Evolutionary conservation across 345 rosid genomes (phyloP), one percentile per base, ranked within the genome.

Genomic region (Melaleuca quinquenervia): DNA sequence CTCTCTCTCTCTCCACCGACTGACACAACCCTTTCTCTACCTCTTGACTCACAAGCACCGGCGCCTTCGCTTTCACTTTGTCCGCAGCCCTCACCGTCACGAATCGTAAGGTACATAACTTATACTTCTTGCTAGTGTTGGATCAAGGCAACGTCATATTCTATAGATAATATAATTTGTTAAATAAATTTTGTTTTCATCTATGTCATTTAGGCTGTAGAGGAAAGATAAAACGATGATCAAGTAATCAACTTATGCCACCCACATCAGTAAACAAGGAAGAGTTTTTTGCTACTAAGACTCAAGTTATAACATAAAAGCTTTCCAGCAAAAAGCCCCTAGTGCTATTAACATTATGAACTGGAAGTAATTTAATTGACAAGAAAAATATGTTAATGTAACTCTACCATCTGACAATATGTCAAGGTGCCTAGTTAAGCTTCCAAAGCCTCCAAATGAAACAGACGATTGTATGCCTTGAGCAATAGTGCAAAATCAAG

Each of bases 381-480:
- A 56, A 82, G 41, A n/a, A 49, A 82, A 48, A n/a, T 52, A n/a
- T 27, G 84, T 27, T 82, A 51, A 13, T 50, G 56, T 50, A 82
- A 32, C 10, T 51, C 82, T 93, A 97, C 99, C 99, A 84, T 87
- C 90, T 87, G 99, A 93, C 84, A 97, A 89, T 90, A 98, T 96
- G 44, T 91, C 93, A 41, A 96, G 94, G 86, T 97, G 98, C 91
- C 99, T 93, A 15, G 99, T 95, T 91, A 97, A 92, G 94, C 99
- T 97, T 89, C 98, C 99, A 85, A 97, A 97, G 88, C 99, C 99
- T 21, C 99, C 99, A 85, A 97, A 97, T 53, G 98, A 97, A 88
- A 97, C 99, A 84, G 99, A 98, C 53, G 99, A 97, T 50, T 97
- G 99, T 87, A 97, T 95, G 84, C 99, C 99, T n/a, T n/a, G n/a